Base-by-base conservation (phyloP, 495 filamentous ascomycete genomes). In the Podospora conica region DNA sequence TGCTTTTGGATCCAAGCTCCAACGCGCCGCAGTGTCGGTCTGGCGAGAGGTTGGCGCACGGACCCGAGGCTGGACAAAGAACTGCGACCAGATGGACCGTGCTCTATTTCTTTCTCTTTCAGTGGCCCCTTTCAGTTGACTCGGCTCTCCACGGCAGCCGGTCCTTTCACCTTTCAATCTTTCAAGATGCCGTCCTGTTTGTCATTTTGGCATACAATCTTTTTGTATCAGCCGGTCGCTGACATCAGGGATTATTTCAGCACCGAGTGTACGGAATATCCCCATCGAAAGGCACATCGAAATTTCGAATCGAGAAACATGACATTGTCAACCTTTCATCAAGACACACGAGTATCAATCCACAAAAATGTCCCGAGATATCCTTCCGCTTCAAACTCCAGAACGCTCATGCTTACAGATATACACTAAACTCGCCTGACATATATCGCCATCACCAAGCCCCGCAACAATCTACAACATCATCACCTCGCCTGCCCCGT, bases 1-100 rank as follows among this genome's bases (percentile, higher is more conserved):
- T 70, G 69, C 68, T 68, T 71, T 71, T 28, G 69, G 69, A 58
- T 64, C 24, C 40, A 48, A 48, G 58, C 48, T 61, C 54, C 58
- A 61, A 57, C 29, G 25, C 55, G 55, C 25, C 9, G 55, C 55
- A n/a, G 40, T 7, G 28, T 10, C 28, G 9, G 29, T n/a, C n/a
- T n/a, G n/a, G n/a, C 3, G 33, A 33, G 33, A 48, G 15, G 7
- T n/a, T 5, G 29, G 40, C n/a, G 40, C 40, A 48, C 40, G 18
- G 40, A n/a, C 40, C 40, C n/a, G 7, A 2, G 8, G 2, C 15
- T 48, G 40, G 18, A 48, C 40, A 48, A 48, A 48, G 40, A 48
- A 48, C 33, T 31, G 29, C 3, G 2, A 31, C n/a, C 40, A 48
- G 40, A 11, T 48, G 40, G 40, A 48, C 40, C 40, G 40, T 48